Evolutionary conservation across 768 basidiomycete genomes (phyloP), one percentile per base, ranked within the genome.

Genomic region (Lactarius pseudohatsudake): DNA sequence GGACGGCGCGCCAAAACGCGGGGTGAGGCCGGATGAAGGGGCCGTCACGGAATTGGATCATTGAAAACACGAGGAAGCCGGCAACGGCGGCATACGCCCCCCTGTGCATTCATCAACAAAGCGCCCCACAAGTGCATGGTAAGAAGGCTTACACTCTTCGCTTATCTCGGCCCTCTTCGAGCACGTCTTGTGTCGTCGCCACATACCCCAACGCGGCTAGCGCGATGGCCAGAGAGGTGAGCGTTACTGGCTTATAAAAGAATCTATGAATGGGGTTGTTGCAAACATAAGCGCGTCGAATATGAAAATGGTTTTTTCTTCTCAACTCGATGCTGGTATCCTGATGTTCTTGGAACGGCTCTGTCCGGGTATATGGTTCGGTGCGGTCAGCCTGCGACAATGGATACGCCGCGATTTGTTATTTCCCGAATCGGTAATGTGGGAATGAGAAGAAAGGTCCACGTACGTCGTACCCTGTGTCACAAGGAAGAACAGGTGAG

Each of bases 21-120:
- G 92, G 92, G 75, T 95, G 92, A 0, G 92, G 92, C 43, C 92
- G 86, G 73, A 94, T 82, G 76, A 91, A 95, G 36, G 92, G 92
- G 0, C 92, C 92, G 74, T 95, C 92, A 65, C 92, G 88, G 73
- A 94, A 94, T 72, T 95, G 93, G 59, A 95, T 81, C 84, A 90
- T 89, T 34, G 90, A 90, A 77, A 93, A 94, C 67, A 85, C 76
- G 65, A 94, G 81, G 76, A 94, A 94, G 53, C 88, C 83, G 11
- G 82, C 81, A 57, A 90, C 80, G 13, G 88, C 83, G 61, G 92
- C 92, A 69, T 92, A 94, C 54, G 84, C 82, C 32, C 92, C 92
- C 59, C 92, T 93, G 72, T 34, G 57, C 50, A 63, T 28, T 54
- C 57, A 16, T 58, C 58, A 43, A 59, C 62, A 41, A 59, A 53